phyloP scores from a whole-genome alignment of 78 protist species.

The Guillardia theta region DNA sequence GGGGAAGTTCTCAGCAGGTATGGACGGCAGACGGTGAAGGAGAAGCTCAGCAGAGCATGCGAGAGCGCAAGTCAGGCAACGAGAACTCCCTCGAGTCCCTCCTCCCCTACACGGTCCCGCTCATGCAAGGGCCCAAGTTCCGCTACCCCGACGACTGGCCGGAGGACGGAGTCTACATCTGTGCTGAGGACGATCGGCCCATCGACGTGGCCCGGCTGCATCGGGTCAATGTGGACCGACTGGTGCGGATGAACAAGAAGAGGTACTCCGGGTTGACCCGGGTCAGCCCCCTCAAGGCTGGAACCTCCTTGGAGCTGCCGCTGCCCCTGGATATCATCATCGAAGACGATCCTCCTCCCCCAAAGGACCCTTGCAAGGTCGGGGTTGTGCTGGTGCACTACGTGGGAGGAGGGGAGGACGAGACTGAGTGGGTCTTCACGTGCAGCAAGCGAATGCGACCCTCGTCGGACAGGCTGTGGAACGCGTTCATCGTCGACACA shows the following conservation, averaged over 20 bases:
- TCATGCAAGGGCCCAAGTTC: background rate
- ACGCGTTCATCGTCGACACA: background rate
- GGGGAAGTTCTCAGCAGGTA: background rate
- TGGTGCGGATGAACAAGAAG: background rate
- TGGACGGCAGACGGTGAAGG: background rate
- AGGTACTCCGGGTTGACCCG: background rate
- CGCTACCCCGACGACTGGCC: background rate
- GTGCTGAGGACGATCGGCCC: constrained; percentile 11
- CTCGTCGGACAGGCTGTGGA: background rate
- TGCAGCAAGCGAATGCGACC: constrained; percentile 25
- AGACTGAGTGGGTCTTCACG: constrained; percentile 24
- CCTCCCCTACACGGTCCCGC: background rate
- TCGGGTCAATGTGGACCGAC: background rate
- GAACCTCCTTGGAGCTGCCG: background rate
- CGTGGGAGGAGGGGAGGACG: constrained; percentile 3
- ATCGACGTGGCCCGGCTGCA: background rate
- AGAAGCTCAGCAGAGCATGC: background rate
- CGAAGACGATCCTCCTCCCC: background rate
- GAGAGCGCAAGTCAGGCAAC: background rate
- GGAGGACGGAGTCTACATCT: background rate
- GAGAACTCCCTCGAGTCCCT: background rate
- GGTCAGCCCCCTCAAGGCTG: constrained; percentile 18
- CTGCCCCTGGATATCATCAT: background rate
- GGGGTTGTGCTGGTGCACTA: constrained; percentile 2
- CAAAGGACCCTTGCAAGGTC: background rate